phyloP scores from a whole-genome alignment of 176 grass and related monocot species.

The Hyparrhenia diplandra region DNA sequence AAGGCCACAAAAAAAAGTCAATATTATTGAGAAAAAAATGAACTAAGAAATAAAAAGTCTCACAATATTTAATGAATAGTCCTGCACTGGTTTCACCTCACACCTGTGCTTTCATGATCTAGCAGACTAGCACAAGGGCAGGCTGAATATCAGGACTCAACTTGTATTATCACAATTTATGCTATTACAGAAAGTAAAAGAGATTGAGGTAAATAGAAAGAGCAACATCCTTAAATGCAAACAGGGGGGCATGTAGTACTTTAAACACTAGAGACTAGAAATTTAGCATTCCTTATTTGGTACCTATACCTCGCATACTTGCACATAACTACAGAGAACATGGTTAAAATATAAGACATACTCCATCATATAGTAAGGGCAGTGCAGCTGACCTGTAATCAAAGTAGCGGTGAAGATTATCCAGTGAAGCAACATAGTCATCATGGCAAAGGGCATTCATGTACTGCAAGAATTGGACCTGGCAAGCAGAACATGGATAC shows the following conservation, averaged over 20 bases:
- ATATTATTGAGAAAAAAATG: slow-evolving; percentile 18
- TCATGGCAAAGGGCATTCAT: slow-evolving; percentile 85
- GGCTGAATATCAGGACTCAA: background rate
- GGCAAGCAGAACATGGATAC: slow-evolving; percentile 24
- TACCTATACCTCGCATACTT: background rate
- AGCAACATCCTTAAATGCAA: background rate
- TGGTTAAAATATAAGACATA: background rate
- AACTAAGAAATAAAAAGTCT: background rate
- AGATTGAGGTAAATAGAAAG: background rate
- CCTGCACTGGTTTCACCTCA: background rate
- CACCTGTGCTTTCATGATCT: background rate
- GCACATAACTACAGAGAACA: background rate
- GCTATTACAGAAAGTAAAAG: background rate
- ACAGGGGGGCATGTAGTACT: background rate
- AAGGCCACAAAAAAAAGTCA: background rate
- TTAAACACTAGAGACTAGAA: background rate
- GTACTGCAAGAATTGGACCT: slow-evolving; percentile 93
- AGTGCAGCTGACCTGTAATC: slow-evolving; percentile 75
- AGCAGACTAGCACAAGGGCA: slow-evolving; percentile 5
- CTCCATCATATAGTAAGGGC: background rate
- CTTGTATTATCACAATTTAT: background rate
- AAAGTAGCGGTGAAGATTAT: slow-evolving; percentile 90
- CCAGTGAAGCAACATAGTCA: slow-evolving; percentile 76
- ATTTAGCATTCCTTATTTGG: background rate
- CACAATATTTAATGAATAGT: background rate